Conservation (phyloP, 495 filamentous ascomycete genomes). For the Penicillium nucicola region DNA sequence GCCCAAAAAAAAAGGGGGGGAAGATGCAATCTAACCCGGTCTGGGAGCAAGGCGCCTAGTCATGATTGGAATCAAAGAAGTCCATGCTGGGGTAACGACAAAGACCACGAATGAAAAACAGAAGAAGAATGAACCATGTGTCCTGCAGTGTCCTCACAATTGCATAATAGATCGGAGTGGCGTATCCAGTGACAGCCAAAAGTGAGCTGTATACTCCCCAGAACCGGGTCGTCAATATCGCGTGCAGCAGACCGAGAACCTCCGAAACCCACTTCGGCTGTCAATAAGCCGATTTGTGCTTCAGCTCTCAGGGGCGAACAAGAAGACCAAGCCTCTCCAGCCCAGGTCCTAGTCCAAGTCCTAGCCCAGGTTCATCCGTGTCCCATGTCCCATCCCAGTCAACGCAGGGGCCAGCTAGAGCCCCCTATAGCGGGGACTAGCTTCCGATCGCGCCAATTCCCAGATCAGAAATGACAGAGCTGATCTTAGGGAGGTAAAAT, state of each 20-base stretch:
- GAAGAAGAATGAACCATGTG: no score
- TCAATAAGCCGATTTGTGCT: background rate
- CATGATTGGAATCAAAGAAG: constrained; percentile 30
- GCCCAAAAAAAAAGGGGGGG: no score
- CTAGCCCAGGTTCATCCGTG: no score
- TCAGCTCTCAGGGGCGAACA: no score
- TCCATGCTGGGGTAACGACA: no score
- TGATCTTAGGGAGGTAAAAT: constrained; percentile 13
- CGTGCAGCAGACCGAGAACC: constrained; percentile 1
- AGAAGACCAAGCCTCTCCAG: background rate
- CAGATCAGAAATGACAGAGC: constrained; percentile 17
- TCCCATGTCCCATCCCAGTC: no score
- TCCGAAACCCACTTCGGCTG: constrained; percentile 1
- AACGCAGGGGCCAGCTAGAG: background rate
- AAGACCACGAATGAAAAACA: no score
- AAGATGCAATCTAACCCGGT: constrained; percentile 13
- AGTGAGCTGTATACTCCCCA: background rate
- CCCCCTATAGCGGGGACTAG: constrained; percentile 15
- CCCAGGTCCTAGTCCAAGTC: no score
- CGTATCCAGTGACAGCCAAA: background rate
- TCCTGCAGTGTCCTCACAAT: constrained; percentile 2
- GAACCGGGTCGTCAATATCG: background rate
- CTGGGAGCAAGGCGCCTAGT: constrained; percentile 26
- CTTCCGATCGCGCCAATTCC: constrained; percentile 10
- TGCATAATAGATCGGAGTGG: background rate